Evolutionary conservation across 2,329 filamentous ascomycete genomes (phyloP).

Genomic region (Colletotrichum destructivum): DNA sequence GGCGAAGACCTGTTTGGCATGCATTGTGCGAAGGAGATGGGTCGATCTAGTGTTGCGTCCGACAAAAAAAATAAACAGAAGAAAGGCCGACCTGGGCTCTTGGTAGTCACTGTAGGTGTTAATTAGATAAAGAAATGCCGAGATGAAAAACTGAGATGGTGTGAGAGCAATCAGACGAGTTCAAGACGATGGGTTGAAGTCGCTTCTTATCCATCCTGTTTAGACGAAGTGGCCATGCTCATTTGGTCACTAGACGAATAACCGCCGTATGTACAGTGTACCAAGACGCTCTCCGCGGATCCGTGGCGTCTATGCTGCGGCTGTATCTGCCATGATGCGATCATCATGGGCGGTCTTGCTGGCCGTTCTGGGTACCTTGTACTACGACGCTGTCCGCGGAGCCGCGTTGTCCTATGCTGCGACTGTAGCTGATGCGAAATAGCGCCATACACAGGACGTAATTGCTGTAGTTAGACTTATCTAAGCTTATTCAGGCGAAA

Average conservation of each 20-base stretch:
- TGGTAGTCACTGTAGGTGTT: no score
- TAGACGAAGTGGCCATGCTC: background rate
- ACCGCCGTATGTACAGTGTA: background rate
- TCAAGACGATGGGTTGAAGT: background rate
- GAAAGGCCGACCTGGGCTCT: conserved; percentile 7
- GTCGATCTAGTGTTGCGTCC: background rate
- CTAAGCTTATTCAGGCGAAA: background rate
- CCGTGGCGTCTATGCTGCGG: background rate
- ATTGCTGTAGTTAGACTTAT: background rate
- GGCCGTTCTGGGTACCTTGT: background rate
- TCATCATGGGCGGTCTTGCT: background rate
- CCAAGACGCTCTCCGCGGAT: background rate
- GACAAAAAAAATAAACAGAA: background rate
- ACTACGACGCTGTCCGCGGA: background rate
- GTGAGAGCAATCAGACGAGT: background rate
- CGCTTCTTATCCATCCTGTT: background rate
- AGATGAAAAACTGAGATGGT: background rate
- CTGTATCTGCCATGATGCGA: background rate
- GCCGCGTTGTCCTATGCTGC: background rate
- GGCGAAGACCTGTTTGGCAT: background rate
- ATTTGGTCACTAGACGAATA: background rate
- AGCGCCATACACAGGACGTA: background rate
- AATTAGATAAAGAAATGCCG: background rate
- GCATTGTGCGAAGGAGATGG: background rate
- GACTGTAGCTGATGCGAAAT: background rate